A percentile compares a stretch with the other conserved stretches of the same genome.
phyloP scores from a whole-genome alignment of 768 basidiomycete species.

The Lactarius pseudohatsudake region DNA sequence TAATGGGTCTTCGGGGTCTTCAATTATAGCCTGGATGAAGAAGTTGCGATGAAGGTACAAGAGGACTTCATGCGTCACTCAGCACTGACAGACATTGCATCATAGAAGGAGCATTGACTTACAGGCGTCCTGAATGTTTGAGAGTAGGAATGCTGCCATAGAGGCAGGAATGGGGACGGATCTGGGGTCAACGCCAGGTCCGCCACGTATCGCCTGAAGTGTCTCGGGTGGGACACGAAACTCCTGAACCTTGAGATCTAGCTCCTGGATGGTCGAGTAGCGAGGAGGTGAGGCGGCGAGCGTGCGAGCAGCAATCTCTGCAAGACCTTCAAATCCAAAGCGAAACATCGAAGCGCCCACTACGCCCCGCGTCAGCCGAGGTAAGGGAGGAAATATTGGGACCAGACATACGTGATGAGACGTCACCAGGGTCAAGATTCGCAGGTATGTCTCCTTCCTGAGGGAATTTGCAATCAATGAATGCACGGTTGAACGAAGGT shows the following conservation, averaged over 20 bases:
- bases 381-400: background rate
- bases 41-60: conserved; percentile 57
- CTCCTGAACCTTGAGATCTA: conserved; percentile 61
- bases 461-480: conserved; percentile 67
- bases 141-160: conserved; percentile 43
- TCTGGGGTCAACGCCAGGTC: conserved; percentile 34
- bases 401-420: conserved; percentile 27
- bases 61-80: conserved; percentile 40
- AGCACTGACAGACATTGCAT: conserved; percentile 36
- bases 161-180: conserved; percentile 32
- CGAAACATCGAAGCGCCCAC: conserved; percentile 62
- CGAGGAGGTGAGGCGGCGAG: conserved; percentile 63
- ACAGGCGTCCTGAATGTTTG: conserved; percentile 41
- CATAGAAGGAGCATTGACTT: conserved; percentile 37
- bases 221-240: conserved; percentile 54
- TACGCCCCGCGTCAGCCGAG: conserved; percentile 32
- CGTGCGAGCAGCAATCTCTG: conserved; percentile 60
- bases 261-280: conserved; percentile 48
- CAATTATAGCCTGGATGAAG: conserved; percentile 56
- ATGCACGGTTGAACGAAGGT: conserved; percentile 62
- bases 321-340: conserved; percentile 64
- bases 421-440: conserved; percentile 33
- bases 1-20: conserved; percentile 48
- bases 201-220: conserved; percentile 37
- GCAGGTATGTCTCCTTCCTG: conserved; percentile 36